A percentile compares a stretch with the other conserved stretches of the same genome.
phyloP scores from a whole-genome alignment of 2,329 filamentous ascomycete species.

The Claviceps sp. region DNA sequence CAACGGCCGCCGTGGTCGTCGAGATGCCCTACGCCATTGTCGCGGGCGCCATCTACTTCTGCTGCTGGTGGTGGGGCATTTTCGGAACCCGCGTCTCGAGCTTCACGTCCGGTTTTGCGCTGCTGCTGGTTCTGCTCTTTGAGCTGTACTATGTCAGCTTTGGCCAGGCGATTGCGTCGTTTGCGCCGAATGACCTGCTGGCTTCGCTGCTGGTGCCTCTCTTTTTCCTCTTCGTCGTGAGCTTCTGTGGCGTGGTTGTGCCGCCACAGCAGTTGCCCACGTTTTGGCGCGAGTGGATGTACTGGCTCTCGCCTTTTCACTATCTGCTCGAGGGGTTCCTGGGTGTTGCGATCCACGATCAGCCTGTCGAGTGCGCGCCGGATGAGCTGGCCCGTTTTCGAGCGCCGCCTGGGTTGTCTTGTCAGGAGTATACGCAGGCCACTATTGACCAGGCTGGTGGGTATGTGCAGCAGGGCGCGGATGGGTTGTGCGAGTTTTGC shows the following conservation, averaged over 20 bases:
- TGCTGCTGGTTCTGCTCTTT: constrained; percentile 52
- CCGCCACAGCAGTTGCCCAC: constrained; percentile 42
- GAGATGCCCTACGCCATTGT: constrained; percentile 59
- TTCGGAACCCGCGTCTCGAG: constrained; percentile 35
- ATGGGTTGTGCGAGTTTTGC: constrained; percentile 51
- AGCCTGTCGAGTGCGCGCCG: constrained; percentile 40
- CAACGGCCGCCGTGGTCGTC: constrained; percentile 49
- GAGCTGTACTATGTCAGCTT: constrained; percentile 53
- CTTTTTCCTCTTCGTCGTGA: constrained; percentile 57
- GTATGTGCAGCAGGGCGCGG: constrained; percentile 41
- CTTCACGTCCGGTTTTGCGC: constrained; percentile 47
- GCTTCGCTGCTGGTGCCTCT: constrained; percentile 53
- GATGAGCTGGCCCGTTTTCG: constrained; percentile 47
- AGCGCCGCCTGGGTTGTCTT: constrained; percentile 45
- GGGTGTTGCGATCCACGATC: constrained; percentile 37
- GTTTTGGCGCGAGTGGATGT: constrained; percentile 55
- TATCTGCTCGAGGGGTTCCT: constrained; percentile 53
- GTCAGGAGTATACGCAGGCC: constrained; percentile 41
- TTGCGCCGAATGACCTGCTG: constrained; percentile 52
- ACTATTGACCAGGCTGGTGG: constrained; percentile 44
- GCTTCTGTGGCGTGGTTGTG: constrained; percentile 59
- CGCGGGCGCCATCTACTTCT: constrained; percentile 37
- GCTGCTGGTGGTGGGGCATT: constrained; percentile 44
- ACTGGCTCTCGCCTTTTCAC: constrained; percentile 53
- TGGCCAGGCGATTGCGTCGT: constrained; percentile 53